These are phyloP conservation scores for Diutina scorzettiae DNA, from an alignment of 1,139 yeast genomes.

Conservation along the genomic window DNA sequence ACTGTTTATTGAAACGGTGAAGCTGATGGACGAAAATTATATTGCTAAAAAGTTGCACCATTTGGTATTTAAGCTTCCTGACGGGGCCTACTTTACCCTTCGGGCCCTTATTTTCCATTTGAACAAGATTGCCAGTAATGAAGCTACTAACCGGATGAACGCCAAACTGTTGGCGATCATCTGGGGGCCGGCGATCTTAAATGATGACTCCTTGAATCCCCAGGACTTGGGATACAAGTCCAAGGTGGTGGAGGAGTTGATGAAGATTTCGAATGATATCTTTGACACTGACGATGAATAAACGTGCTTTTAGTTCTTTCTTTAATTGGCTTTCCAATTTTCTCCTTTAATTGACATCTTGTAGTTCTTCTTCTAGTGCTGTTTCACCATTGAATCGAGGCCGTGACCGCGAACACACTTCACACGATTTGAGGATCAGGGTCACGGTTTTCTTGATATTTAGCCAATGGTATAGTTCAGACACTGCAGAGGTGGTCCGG, in stretches of 20 bases:
- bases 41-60: constrained; percentile 76
- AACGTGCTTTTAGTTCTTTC: no score
- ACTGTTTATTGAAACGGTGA: constrained; percentile 62
- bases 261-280: constrained; percentile 75
- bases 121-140: constrained; percentile 56
- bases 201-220: constrained; percentile 50
- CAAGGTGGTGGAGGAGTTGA: constrained; percentile 70
- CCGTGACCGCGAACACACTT: no score
- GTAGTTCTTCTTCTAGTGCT: no score
- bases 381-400: no score
- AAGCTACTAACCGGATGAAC: constrained; percentile 66
- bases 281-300: constrained; percentile 54
- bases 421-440: neutral
- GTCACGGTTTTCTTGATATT: constrained; percentile 78
- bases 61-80: constrained; percentile 80
- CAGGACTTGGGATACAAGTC: constrained; percentile 78
- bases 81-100: constrained; percentile 87
- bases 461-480: constrained; percentile 84
- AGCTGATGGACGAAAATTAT: constrained; percentile 34
- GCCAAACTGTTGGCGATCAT: constrained; percentile 69
- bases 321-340: no score
- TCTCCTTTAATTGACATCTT: no score
- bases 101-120: constrained; percentile 78
- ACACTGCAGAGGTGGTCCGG: constrained; percentile 65
- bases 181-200: constrained; percentile 88